Base-by-base conservation (phyloP, 805 yeast genomes). In the Scheffersomyces spartinae region DNA sequence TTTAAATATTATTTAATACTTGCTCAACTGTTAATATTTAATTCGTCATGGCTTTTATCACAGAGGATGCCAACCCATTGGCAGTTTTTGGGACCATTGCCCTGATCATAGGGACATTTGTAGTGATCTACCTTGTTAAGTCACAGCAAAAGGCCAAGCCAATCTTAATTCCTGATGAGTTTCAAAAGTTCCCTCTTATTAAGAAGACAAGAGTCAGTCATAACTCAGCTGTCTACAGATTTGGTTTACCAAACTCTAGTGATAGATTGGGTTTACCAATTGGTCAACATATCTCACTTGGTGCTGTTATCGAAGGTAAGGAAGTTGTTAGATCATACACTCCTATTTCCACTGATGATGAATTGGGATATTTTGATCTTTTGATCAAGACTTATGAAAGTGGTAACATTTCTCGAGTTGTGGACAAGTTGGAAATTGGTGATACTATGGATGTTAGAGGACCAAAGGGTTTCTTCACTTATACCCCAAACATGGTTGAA, bases 211-310 rank as follows among this genome's bases (percentile, higher is more conserved):
- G 74, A 20, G 61, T 88, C 13, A 66, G 80, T 20, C 88, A 81
- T 50, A 84, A 86, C 54, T 69, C 94, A 15, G 81, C 86, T 23
- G 55, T 84, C 31, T 82, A 83, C 58, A 71, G 86, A 45, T 84
- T 88, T 46, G 82, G 77, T 8, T 68, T 88, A 39, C 95, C 95
- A 27, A 64, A 68, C 35, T 64, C 75, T 18, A 64, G 71, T 26
- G 85, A 81, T 47, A 62, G 73, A 23, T 67, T 88, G 34, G 95
- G 95, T 7, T 66, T 88, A 36, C 95, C 95, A 29, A 77, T 83
- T 44, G 97, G 97, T 27, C 96, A 88, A 59, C 96, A 88, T 50
- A 77, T 88, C 46, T 70, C 84, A 23, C 73, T 86, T 40, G 71
- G 71, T 12, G 88, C 93, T 11, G 60, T 52, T 21, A 76, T 85